phyloP scores from a whole-genome alignment of 208 protist genomes.

The Polymyxa betae region DNA sequence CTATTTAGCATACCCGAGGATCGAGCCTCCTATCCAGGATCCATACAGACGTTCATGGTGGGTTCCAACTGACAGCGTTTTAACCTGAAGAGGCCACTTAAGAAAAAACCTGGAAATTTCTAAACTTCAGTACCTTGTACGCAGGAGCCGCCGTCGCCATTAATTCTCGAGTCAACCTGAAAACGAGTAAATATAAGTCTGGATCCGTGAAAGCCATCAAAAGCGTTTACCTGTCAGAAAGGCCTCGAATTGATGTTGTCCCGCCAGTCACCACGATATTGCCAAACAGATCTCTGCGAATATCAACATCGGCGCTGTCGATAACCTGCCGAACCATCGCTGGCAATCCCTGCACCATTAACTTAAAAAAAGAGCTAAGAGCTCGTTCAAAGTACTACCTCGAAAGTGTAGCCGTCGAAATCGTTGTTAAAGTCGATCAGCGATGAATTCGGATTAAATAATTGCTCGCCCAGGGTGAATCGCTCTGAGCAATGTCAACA shows the following conservation, averaged over 20 bases:
- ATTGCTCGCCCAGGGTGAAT: constrained; percentile 2
- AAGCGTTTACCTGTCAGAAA: neutral
- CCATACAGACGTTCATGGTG: neutral
- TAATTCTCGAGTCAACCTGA: neutral
- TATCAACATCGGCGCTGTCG: neutral
- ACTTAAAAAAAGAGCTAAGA: neutral
- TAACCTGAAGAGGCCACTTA: no score
- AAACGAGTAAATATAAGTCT: no score
- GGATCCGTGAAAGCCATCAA: no score
- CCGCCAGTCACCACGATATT: neutral
- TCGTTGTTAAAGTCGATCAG: neutral
- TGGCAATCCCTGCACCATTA: neutral
- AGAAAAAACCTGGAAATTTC: no score
- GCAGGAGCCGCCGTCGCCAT: neutral
- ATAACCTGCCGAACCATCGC: neutral
- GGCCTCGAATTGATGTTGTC: neutral
- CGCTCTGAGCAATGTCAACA: neutral
- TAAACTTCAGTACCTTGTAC: no score
- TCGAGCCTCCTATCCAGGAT: neutral
- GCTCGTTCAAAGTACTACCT: neutral
- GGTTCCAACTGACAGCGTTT: constrained; percentile 8
- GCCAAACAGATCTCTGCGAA: neutral
- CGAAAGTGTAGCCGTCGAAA: neutral
- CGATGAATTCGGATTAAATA: neutral
- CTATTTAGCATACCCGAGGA: neutral